A percentile compares a stretch with the other conserved stretches of the same genome.
phyloP scores from a whole-genome alignment of 306 rosid species.

The Cercis canadensis region DNA sequence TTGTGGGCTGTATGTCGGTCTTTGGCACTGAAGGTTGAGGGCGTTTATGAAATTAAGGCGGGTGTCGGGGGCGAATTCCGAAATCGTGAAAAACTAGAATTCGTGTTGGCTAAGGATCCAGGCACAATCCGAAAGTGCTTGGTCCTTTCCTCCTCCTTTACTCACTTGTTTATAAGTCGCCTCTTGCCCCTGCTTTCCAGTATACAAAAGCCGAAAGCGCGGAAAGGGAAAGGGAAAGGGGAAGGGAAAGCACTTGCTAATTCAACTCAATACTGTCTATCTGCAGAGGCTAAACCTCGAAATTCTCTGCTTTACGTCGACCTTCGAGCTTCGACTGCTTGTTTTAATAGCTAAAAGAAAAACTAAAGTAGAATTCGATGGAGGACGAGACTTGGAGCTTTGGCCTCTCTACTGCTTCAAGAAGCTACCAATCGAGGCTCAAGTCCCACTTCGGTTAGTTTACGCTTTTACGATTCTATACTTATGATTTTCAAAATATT shows the following conservation, averaged over 20 bases:
- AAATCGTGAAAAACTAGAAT: conserved; percentile 31
- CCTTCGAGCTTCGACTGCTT: conserved; percentile 18
- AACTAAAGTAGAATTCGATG: conserved; percentile 45
- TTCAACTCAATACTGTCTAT: too few species aligned
- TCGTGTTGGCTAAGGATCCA: conserved; percentile 56
- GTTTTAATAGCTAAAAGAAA: background rate
- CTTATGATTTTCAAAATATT: background rate
- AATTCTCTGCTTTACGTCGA: background rate
- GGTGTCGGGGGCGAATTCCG: conserved; percentile 34
- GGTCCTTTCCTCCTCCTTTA: conserved; percentile 38
- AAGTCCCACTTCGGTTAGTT: conserved; percentile 68
- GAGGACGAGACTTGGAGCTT: conserved; percentile 53
- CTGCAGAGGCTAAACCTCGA: too few species aligned
- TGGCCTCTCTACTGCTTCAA: conserved; percentile 54
- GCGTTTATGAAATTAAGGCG: conserved; percentile 37
- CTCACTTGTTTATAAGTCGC: background rate
- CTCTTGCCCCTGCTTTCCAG: background rate
- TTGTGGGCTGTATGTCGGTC: too few species aligned
- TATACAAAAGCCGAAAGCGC: background rate
- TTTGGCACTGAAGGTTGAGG: conserved; percentile 18
- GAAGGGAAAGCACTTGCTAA: too few species aligned
- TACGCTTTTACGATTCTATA: background rate
- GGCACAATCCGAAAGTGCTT: conserved; percentile 33
- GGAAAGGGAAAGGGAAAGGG: background rate
- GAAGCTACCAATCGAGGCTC: conserved; percentile 43